A percentile compares a stretch with the other conserved stretches of the same genome.
phyloP scores from a whole-genome alignment of 306 rosid genomes.

The Cucumis cinereus region DNA sequence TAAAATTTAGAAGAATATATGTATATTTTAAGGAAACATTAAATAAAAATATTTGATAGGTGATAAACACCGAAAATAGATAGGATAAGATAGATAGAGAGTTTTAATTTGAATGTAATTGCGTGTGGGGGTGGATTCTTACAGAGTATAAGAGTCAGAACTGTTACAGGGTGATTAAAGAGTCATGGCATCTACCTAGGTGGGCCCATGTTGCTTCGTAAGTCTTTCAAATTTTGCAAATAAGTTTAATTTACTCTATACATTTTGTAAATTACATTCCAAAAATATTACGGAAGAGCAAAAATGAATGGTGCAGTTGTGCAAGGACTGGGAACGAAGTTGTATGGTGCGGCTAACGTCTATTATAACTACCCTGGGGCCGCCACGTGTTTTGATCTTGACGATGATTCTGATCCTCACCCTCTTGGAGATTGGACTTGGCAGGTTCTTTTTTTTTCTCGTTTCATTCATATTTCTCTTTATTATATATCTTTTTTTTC shows the following conservation, averaged over 20 bases:
- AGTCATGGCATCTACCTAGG: conserved; percentile 33
- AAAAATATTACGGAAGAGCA: no score
- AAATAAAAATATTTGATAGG: no score
- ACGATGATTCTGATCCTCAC: conserved; percentile 67
- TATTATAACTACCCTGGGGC: conserved; percentile 50
- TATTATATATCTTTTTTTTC: not conserved
- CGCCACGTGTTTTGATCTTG: conserved; percentile 42
- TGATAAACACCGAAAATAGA: no score
- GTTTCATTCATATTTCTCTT: no score
- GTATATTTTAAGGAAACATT: no score
- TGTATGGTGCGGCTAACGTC: conserved; percentile 57
- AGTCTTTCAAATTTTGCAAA: conserved; percentile 65
- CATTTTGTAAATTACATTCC: no score
- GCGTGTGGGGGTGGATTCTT: not conserved
- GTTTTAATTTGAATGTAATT: not conserved
- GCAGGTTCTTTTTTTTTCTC: conserved; percentile 41
- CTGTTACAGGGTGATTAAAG: conserved; percentile 68
- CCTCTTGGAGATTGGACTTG: conserved; percentile 64
- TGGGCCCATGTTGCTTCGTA: conserved; percentile 34
- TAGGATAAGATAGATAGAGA: no score
- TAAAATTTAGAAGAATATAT: no score
- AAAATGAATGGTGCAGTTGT: conserved; percentile 34
- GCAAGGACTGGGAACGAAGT: conserved; percentile 32
- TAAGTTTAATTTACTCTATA: not conserved
- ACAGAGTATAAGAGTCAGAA: conserved; percentile 69